Base-by-base conservation (phyloP, 169 alveolate genomes). In the Amoebophrya sp. region DNA sequence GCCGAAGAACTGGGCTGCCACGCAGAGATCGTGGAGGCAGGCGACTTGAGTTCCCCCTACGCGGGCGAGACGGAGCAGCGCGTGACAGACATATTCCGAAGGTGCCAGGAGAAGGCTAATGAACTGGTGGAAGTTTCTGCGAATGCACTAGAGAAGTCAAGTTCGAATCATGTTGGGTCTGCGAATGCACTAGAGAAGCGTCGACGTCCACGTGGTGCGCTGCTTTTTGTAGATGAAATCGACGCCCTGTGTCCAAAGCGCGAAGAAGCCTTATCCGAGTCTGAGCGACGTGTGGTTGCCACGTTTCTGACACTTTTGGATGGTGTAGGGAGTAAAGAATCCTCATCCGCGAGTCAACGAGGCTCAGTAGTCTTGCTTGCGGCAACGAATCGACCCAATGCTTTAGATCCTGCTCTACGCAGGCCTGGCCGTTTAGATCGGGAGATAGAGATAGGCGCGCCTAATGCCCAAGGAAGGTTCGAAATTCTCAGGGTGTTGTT, bases 391-490 rank as follows among this genome's bases (percentile, higher is more conserved):
- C 96, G 95, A 78, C 94, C 96, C 36, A 96, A 97, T 41, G 95
- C 96, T 65, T 91, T 99, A 78, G 99, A 98, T 94, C 95, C 96
- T 40, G 98, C 98, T 26, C 91, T 98, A 29, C 97, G 99, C 92
- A 94, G 99, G 94, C 98, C 99, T 33, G 99, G 99, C 24, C 95
- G 99, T 90, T 96, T 99, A 83, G 99, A 99, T 91, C 96, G 96
- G 78, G 99, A 98, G 92, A 95, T 98, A 0, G 96, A 97, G 26
- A 36, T 65, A 10, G 83, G 83, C 83, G 83, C 83, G 83, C 83
- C 83, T 29, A 65, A 65, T 36, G n/a, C 10, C 12, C 33, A 65
- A 26, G 83, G 33, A 18, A 6, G 83, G 83, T 65, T 65, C 36
- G 36, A 65, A 36, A 65, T 65, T 12, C 26, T 65, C 33, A 26